Base-by-base conservation (phyloP, 352 stramenopile species). In the Pythium grandisporangium region DNA sequence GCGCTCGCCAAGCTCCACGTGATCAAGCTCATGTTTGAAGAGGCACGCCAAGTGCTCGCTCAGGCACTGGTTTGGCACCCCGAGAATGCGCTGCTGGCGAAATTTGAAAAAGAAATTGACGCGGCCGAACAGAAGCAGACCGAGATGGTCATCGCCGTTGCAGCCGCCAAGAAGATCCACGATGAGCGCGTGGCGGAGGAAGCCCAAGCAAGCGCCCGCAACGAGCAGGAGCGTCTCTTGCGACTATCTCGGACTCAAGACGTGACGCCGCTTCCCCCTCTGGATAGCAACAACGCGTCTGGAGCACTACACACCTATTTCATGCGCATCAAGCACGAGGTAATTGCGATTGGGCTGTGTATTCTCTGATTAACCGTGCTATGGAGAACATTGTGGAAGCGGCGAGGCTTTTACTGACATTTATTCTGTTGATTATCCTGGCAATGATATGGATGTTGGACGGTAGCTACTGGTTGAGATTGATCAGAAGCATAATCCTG, bases 1-100 rank as follows among this genome's bases (percentile, higher is more conserved):
- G 76, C 70, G 13, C 59, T 82, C 41, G 58, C 61, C 13, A 90
- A 87, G 54, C 22, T 83, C 29, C 56, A 75, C 21, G 14, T 86
- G n/a, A 53, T 85, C 39, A 68, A 90, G 40, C 63, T 77, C 37
- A 42, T 61, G 16, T 81, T 68, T 37, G 51, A 67, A 2, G 76
- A 84, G 5, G 72, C 76, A 2, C 42, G 46, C 6, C 39, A 54
- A 6, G 52, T 73, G 8, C 45, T 83, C 2, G 49, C 63, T 17
- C 58, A 43, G 21, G 76, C 70, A 4, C 38, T 79, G 14, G 20
- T 22, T 14, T 55, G 57, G 6, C 50, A 84, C 26, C 65, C 70
- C 0, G 48, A 55, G 1, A 84, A 90, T 17, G 35, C 36, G 11
- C 53, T 69, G 26, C 80, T 84, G 23, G 17, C 63, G 2, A 73